Conservation (phyloP, 2,329 filamentous ascomycete species). For the Exserohilum rostratum region DNA sequence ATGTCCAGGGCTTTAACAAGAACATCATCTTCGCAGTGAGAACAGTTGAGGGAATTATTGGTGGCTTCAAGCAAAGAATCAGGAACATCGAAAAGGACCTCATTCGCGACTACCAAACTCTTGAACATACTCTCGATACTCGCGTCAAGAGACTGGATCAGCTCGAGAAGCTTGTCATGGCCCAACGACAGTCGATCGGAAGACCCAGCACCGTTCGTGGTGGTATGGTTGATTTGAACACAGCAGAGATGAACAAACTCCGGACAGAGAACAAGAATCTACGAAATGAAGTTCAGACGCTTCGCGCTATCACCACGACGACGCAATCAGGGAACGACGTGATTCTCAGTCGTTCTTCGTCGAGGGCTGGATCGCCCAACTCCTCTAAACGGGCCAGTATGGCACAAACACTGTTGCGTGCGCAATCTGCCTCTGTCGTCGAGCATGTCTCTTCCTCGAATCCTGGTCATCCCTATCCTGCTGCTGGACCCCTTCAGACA, state of each 20-base stretch:
- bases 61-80: slow-evolving; percentile 78
- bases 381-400: slow-evolving; percentile 52
- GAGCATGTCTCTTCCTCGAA: slow-evolving; percentile 48
- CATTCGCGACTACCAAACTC: slow-evolving; percentile 85
- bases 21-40: slow-evolving; percentile 88
- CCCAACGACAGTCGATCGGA: slow-evolving; percentile 46
- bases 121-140: slow-evolving; percentile 80
- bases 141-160: slow-evolving; percentile 86
- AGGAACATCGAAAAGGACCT: slow-evolving; percentile 86
- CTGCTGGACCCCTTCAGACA: slow-evolving; percentile 49
- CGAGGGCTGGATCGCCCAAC: slow-evolving; percentile 36
- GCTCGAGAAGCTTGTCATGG: slow-evolving; percentile 74
- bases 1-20: slow-evolving; percentile 86
- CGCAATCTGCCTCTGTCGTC: slow-evolving; percentile 60
- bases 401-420: slow-evolving; percentile 60
- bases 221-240: slow-evolving; percentile 48
- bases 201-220: slow-evolving; percentile 49
- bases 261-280: slow-evolving; percentile 66
- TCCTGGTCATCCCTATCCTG: slow-evolving; percentile 42
- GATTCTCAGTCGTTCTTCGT: slow-evolving; percentile 33
- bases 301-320: slow-evolving; percentile 55
- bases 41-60: slow-evolving; percentile 80
- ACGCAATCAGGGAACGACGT: slow-evolving; percentile 30
- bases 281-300: slow-evolving; percentile 68
- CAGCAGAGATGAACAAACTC: slow-evolving; percentile 63